These are phyloP conservation scores for Aspergillus haitiensis DNA, from an alignment of 495 filamentous ascomycete species.

Conservation along the genomic window DNA sequence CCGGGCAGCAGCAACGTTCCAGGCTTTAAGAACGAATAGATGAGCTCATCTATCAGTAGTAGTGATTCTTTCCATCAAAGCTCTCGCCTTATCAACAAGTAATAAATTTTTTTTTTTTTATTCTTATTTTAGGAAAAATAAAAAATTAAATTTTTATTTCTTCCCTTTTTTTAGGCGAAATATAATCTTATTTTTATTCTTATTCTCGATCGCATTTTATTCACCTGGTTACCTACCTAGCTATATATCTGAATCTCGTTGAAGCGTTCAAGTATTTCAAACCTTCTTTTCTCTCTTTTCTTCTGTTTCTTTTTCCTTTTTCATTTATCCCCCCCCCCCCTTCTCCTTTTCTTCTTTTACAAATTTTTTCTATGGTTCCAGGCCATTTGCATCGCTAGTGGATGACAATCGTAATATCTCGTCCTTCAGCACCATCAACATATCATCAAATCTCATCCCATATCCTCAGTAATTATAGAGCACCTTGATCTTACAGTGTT, in stretches of 20 bases:
- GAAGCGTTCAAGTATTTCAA: neutral
- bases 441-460: neutral
- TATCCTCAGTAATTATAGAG: neutral
- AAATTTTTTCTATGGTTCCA: neutral
- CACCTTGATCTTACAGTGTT: neutral
- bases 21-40: neutral
- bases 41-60: conserved; percentile 15
- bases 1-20: no score
- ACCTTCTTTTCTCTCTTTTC: neutral
- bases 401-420: neutral
- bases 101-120: neutral
- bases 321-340: neutral
- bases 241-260: no score
- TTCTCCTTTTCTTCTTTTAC: neutral
- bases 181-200: neutral
- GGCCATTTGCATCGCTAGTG: conserved; percentile 4
- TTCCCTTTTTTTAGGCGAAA: neutral
- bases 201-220: neutral
- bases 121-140: neutral
- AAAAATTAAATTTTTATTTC: neutral
- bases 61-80: neutral
- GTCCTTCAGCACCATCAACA: neutral
- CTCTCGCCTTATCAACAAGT: neutral
- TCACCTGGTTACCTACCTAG: neutral
- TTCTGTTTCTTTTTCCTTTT: neutral